Evolutionary conservation across 768 basidiomycete genomes (phyloP).

Genomic region (Podaxis sp.): DNA sequence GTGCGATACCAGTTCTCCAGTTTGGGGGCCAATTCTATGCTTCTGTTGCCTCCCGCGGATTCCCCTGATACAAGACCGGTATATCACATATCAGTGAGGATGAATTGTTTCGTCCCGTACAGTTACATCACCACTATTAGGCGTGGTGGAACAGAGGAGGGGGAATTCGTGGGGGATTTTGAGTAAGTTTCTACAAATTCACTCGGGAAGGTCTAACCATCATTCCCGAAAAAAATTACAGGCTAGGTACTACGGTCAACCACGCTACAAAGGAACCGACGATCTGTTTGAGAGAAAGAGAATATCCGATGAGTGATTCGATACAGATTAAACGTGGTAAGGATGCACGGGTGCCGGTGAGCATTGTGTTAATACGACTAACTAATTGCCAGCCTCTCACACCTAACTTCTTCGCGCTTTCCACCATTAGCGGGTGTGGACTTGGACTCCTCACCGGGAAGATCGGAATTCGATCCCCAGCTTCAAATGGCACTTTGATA

Average conservation of each 20-base stretch:
- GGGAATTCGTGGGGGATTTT: constrained; percentile 29
- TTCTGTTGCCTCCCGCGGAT: constrained; percentile 18
- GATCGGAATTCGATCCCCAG: background rate
- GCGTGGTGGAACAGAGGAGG: constrained; percentile 21
- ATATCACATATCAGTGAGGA: constrained; percentile 26
- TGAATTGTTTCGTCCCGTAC: constrained; percentile 31
- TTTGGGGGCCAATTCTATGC: constrained; percentile 14
- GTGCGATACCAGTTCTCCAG: background rate
- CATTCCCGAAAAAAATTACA: background rate
- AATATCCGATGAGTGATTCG: background rate
- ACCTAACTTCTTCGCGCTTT: background rate
- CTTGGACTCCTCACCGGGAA: background rate
- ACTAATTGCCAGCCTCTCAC: background rate
- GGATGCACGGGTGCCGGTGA: background rate
- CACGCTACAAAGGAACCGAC: background rate
- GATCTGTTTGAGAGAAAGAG: background rate
- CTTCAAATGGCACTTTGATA: background rate
- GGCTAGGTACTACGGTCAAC: constrained; percentile 13
- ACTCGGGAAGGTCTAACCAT: background rate
- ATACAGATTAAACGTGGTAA: background rate
- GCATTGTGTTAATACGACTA: background rate
- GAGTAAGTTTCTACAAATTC: constrained; percentile 20
- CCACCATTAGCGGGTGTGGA: background rate
- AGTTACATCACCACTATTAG: constrained; percentile 29
- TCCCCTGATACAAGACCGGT: constrained; percentile 19